phyloP scores from a whole-genome alignment of 1,284 basidiomycete species.

The Naganishia sp. region DNA sequence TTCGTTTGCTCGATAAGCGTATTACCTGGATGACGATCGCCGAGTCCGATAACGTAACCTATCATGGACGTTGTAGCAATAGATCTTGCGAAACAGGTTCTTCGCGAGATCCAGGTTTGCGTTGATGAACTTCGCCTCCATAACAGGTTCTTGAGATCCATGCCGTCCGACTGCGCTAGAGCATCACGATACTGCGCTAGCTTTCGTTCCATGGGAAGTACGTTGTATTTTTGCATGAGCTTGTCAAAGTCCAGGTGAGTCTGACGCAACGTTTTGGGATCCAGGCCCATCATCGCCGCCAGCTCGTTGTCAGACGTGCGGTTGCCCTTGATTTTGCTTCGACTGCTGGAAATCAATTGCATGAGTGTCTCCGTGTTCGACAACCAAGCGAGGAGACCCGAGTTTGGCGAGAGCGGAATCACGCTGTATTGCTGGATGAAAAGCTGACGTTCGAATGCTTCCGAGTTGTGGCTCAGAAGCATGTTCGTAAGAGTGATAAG shows the following conservation, averaged over 20 bases:
- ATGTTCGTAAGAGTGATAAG: constrained; percentile 50
- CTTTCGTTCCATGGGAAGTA: constrained; percentile 46
- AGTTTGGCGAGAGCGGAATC: constrained; percentile 45
- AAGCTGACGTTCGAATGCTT: constrained; percentile 47
- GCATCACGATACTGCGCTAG: constrained; percentile 44
- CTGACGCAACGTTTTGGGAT: constrained; percentile 27
- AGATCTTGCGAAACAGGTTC: constrained; percentile 49
- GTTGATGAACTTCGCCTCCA: constrained; percentile 47
- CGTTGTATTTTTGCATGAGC: constrained; percentile 43
- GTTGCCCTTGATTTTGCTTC: constrained; percentile 42
- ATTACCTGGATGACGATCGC: constrained; percentile 49
- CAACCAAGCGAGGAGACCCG: constrained; percentile 48
- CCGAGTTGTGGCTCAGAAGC: constrained; percentile 45
- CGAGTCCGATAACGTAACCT: constrained; percentile 49
- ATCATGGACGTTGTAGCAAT: constrained; percentile 46
- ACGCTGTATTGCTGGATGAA: constrained; percentile 39
- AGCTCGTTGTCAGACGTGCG: constrained; percentile 42
- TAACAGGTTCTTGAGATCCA: constrained; percentile 46
- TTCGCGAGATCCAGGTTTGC: constrained; percentile 47
- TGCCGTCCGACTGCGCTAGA: constrained; percentile 45
- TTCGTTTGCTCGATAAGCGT: constrained; percentile 50
- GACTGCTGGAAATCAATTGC: constrained; percentile 41
- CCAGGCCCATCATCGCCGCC: constrained; percentile 47
- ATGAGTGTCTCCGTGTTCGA: constrained; percentile 47
- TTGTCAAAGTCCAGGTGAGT: constrained; percentile 27